These are phyloP conservation scores for Capronia americana DNA, from an alignment of 2,329 filamentous ascomycete species.

Conservation along the genomic window DNA sequence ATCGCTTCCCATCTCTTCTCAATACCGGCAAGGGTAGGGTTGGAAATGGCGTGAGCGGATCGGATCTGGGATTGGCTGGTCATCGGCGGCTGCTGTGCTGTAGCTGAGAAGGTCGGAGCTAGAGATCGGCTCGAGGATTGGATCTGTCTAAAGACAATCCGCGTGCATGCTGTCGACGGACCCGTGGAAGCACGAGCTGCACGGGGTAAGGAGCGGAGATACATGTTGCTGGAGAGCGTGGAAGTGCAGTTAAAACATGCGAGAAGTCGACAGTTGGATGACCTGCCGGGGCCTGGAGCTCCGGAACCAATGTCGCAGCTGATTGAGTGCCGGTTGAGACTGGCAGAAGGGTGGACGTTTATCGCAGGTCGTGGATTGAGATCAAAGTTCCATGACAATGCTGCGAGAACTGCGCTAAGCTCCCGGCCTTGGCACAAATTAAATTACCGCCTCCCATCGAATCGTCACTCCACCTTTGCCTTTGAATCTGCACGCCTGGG, in stretches of 20 bases:
- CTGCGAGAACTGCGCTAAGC: conserved; percentile 25
- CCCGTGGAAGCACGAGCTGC: conserved; percentile 53
- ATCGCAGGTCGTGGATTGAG: conserved; percentile 24
- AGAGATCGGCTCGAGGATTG: conserved; percentile 45
- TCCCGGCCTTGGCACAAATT: conserved; percentile 30
- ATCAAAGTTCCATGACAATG: conserved; percentile 28
- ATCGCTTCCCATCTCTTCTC: conserved; percentile 99
- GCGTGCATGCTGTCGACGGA: conserved; percentile 43
- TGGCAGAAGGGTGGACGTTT: conserved; percentile 14
- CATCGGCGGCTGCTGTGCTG: conserved; percentile 47
- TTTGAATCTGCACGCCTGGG: not conserved
- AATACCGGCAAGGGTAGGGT: conserved; percentile 95
- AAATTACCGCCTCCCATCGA: conserved; percentile 16
- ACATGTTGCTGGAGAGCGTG: conserved; percentile 44
- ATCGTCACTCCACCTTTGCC: conserved; percentile 17
- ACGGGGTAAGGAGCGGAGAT: conserved; percentile 54
- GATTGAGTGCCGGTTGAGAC: conserved; percentile 26
- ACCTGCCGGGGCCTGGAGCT: conserved; percentile 37
- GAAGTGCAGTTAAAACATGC: conserved; percentile 32
- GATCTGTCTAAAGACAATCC: conserved; percentile 33
- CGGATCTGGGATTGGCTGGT: conserved; percentile 51
- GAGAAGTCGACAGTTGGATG: conserved; percentile 23
- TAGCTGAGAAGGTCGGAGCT: conserved; percentile 48
- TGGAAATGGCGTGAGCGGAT: conserved; percentile 91
- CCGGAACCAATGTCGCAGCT: conserved; percentile 30